Evolutionary conservation across 2,329 filamentous ascomycete genomes (phyloP).

Genomic region (Rosellinia necatrix): DNA sequence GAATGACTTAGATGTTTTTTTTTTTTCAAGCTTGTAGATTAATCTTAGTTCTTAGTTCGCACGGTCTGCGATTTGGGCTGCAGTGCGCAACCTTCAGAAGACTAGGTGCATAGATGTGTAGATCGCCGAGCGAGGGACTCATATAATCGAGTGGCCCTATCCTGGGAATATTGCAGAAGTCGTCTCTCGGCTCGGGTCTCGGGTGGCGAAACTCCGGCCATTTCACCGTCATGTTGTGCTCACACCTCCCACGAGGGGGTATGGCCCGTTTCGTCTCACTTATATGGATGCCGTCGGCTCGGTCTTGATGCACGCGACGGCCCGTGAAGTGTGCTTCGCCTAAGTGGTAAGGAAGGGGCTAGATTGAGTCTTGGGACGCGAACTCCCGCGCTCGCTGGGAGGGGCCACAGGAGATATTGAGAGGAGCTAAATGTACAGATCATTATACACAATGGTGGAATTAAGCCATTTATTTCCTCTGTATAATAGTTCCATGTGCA

Average conservation of each 20-base stretch:
- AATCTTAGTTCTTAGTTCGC: too few species aligned
- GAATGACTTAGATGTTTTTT: too few species aligned
- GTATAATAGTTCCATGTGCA: neutral
- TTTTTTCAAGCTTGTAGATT: too few species aligned
- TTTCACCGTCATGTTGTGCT: neutral
- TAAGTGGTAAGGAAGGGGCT: too few species aligned
- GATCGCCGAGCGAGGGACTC: neutral
- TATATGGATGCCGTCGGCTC: too few species aligned
- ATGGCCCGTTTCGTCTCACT: neutral
- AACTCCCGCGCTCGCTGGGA: too few species aligned
- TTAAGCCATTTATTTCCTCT: neutral
- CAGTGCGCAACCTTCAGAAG: too few species aligned
- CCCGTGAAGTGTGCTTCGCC: neutral
- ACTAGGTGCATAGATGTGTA: too few species aligned
- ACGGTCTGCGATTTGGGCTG: too few species aligned
- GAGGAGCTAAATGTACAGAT: neutral
- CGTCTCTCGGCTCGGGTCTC: conserved; percentile 6
- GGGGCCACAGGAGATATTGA: too few species aligned
- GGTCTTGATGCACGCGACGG: conserved; percentile 7
- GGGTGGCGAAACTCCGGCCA: conserved; percentile 18
- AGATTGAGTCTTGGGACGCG: too few species aligned
- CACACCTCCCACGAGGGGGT: neutral
- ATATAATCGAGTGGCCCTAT: neutral
- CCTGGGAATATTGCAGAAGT: neutral
- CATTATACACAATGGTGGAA: neutral